Evolutionary conservation across 495 filamentous ascomycete genomes (phyloP).

Genomic region (Aspergillus leporis): DNA sequence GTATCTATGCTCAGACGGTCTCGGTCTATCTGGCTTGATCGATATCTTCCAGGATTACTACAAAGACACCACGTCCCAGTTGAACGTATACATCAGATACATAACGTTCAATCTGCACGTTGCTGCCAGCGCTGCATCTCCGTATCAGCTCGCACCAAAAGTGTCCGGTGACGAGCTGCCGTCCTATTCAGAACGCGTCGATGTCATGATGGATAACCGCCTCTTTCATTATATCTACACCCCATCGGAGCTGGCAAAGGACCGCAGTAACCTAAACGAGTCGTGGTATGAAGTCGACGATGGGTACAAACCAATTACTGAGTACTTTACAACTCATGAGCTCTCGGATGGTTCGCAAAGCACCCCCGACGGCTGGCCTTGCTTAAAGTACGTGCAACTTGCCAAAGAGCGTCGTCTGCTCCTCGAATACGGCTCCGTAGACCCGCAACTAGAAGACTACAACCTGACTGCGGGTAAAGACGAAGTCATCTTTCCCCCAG

Average conservation of each 20-base stretch:
- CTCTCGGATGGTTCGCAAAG: slow-evolving; percentile 38
- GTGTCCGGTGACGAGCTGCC: slow-evolving; percentile 39
- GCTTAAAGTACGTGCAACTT: slow-evolving; percentile 55
- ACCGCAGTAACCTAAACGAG: slow-evolving; percentile 57
- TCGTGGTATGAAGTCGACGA: slow-evolving; percentile 56
- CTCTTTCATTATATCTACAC: slow-evolving; percentile 56
- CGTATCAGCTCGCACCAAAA: slow-evolving; percentile 37
- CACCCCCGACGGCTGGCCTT: slow-evolving; percentile 65
- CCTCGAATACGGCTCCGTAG: slow-evolving; percentile 54
- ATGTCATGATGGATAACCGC: slow-evolving; percentile 35
- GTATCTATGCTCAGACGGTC: slow-evolving; percentile 54
- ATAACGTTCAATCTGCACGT: slow-evolving; percentile 62
- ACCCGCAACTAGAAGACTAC: slow-evolving; percentile 56
- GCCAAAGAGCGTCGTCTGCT: slow-evolving; percentile 51
- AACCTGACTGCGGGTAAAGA: slow-evolving; percentile 42
- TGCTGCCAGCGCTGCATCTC: slow-evolving; percentile 42
- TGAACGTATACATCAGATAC: slow-evolving; percentile 47
- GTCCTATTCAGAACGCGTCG: slow-evolving; percentile 29
- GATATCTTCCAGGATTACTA: slow-evolving; percentile 52
- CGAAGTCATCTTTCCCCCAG: slow-evolving; percentile 44
- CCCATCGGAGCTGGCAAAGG: slow-evolving; percentile 41
- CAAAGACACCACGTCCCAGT: slow-evolving; percentile 41
- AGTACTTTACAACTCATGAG: slow-evolving; percentile 51
- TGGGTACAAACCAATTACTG: slow-evolving; percentile 45
- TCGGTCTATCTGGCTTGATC: slow-evolving; percentile 48